These are phyloP conservation scores for Planoprotostelium fungivorum DNA, from an alignment of 78 protist species.

Conservation along the genomic window DNA sequence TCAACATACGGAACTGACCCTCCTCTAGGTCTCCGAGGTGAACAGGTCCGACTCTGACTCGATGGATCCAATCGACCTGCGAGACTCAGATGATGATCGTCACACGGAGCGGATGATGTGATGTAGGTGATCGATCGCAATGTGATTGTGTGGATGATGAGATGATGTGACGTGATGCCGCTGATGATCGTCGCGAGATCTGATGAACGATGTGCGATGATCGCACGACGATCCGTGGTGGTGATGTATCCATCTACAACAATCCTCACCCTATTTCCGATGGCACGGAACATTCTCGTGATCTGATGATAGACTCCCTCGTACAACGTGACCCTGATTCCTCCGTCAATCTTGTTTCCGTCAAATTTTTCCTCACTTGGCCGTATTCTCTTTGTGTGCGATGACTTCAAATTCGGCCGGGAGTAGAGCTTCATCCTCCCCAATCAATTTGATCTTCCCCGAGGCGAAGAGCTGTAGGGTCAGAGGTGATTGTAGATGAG, in stretches of 20 bases:
- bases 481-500: neutral
- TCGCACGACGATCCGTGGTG: too few relatives aligned
- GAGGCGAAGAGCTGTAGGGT: slow-evolving; percentile 12
- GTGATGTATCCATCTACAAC: too few relatives aligned
- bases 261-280: slow-evolving; percentile 37
- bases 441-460: slow-evolving; percentile 30
- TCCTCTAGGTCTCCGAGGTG: slow-evolving; percentile 26
- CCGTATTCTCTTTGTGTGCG: slow-evolving; percentile 7
- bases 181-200: neutral
- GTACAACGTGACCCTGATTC: slow-evolving; percentile 21
- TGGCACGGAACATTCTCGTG: slow-evolving; percentile 47
- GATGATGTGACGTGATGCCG: too few relatives aligned
- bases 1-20: slow-evolving; percentile 36
- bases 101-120: too few relatives aligned
- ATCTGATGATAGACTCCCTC: slow-evolving; percentile 63
- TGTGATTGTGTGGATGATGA: too few relatives aligned
- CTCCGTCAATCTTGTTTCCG: too few relatives aligned
- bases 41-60: slow-evolving; percentile 45
- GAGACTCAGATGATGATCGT: too few relatives aligned
- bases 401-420: slow-evolving; percentile 49
- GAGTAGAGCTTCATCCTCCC: slow-evolving; percentile 37
- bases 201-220: too few relatives aligned
- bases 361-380: neutral
- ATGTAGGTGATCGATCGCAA: too few relatives aligned
- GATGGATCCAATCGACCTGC: slow-evolving; percentile 21